Percentiles rank a stretch among this genome's conserved stretches.
Evolutionary conservation across 2,329 filamentous ascomycete genomes (phyloP).

Genomic region (Biscogniauxia sp.): DNA sequence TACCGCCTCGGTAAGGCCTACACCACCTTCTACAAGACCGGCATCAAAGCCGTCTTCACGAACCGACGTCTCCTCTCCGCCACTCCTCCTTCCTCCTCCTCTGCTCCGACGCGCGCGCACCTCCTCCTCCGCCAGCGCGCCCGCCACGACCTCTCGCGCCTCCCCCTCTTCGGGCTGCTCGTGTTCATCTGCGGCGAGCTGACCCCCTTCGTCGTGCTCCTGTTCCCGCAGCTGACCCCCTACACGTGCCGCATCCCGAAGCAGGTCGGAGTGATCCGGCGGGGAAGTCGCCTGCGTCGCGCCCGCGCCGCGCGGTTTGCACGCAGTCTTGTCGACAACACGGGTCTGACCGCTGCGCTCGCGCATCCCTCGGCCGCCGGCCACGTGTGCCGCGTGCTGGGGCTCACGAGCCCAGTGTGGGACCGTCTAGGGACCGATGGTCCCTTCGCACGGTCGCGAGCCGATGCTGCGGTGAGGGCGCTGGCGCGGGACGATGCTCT

Average conservation of each 20-base stretch:
- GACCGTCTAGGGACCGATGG: constrained; percentile 49
- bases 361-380: constrained; percentile 10
- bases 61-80: constrained; percentile 58
- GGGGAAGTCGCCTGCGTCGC: constrained; percentile 51
- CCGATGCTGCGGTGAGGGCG: constrained; percentile 54
- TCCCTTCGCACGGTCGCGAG: constrained; percentile 55
- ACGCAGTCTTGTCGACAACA: constrained; percentile 19
- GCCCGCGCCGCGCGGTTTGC: constrained; percentile 36
- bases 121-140: constrained; percentile 70
- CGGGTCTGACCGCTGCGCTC: background rate
- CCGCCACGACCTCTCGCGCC: constrained; percentile 68
- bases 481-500: constrained; percentile 69
- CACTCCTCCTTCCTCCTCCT: constrained; percentile 30
- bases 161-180: constrained; percentile 75
- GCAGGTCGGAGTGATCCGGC: constrained; percentile 61
- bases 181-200: constrained; percentile 81
- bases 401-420: constrained; percentile 47
- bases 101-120: constrained; percentile 58
- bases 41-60: constrained; percentile 69
- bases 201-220: constrained; percentile 74
- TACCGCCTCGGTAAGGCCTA: constrained; percentile 71
- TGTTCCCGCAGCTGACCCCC: constrained; percentile 69
- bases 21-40: constrained; percentile 81
- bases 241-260: constrained; percentile 78
- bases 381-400: constrained; percentile 28